Evolutionary conservation across 495 filamentous ascomycete species (phyloP).

Genomic region (Penicillium cataractarum): DNA sequence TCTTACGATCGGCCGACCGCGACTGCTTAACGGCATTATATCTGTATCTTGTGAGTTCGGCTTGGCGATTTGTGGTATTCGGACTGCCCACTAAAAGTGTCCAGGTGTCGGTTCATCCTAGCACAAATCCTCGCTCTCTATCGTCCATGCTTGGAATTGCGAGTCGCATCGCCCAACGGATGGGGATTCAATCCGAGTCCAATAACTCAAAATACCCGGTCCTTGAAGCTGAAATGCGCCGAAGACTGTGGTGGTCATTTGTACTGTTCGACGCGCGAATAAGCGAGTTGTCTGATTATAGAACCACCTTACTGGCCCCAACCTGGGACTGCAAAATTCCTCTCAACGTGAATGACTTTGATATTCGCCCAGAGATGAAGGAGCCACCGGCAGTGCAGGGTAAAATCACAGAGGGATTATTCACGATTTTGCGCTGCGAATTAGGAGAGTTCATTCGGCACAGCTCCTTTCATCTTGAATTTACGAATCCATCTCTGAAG

Average conservation of each 20-base stretch:
- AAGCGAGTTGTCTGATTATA: slow-evolving; percentile 46
- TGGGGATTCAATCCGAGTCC: slow-evolving; percentile 55
- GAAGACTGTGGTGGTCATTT: slow-evolving; percentile 64
- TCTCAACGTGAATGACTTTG: slow-evolving; percentile 59
- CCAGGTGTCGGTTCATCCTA: slow-evolving; percentile 53
- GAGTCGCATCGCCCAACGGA: slow-evolving; percentile 57
- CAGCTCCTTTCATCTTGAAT: slow-evolving; percentile 52
- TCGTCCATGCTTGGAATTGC: slow-evolving; percentile 57
- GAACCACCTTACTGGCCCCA: slow-evolving; percentile 42
- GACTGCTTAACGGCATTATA: slow-evolving; percentile 63
- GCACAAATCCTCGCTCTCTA: slow-evolving; percentile 54
- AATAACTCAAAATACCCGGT: slow-evolving; percentile 29
- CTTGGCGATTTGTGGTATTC: background rate
- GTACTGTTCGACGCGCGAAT: slow-evolving; percentile 56
- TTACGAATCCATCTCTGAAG: slow-evolving; percentile 52
- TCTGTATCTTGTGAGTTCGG: slow-evolving; percentile 57
- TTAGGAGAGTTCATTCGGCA: slow-evolving; percentile 53
- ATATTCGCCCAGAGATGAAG: slow-evolving; percentile 56
- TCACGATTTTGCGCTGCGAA: slow-evolving; percentile 52
- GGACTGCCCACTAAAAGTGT: slow-evolving; percentile 8
- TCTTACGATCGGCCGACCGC: slow-evolving; percentile 50
- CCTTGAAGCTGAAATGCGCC: slow-evolving; percentile 61
- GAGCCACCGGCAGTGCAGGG: slow-evolving; percentile 35
- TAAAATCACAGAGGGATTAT: slow-evolving; percentile 54
- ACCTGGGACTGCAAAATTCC: slow-evolving; percentile 60